Evolutionary conservation across 768 basidiomycete species (phyloP).

Genomic region (Vararia minispora): DNA sequence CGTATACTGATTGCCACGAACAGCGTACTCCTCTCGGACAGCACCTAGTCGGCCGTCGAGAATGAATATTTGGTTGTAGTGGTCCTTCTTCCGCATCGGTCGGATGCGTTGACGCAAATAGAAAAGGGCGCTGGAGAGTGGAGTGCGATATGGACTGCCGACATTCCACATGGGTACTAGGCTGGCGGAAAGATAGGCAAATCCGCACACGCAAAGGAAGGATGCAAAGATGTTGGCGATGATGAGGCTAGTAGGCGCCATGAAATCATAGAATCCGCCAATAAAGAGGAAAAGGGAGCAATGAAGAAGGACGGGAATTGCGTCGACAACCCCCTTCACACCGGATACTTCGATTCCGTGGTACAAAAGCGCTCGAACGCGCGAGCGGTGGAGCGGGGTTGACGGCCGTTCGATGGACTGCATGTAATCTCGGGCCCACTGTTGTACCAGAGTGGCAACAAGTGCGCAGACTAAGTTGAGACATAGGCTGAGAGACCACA

Average conservation of each 20-base stretch:
- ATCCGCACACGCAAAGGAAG: not conserved
- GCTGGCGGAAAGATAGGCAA: slow-evolving; percentile 5
- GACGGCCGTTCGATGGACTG: slow-evolving; percentile 8
- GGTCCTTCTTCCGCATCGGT: not conserved
- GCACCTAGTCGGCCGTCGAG: not conserved
- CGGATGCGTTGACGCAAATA: not conserved
- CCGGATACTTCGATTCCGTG: slow-evolving; percentile 5
- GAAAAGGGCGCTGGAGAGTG: slow-evolving; percentile 8
- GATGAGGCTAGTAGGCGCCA: slow-evolving; percentile 4
- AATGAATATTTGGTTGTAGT: not conserved
- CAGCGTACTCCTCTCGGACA: slow-evolving; percentile 2
- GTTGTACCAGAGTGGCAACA: slow-evolving; percentile 5
- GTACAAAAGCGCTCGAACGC: slow-evolving; percentile 9
- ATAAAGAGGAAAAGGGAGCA: slow-evolving; percentile 9
- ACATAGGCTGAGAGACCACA: slow-evolving; percentile 11
- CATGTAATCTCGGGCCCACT: slow-evolving; percentile 10
- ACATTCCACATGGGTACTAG: slow-evolving; percentile 6
- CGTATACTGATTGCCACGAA: not conserved
- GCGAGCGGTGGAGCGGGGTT: slow-evolving; percentile 7
- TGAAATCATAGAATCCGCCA: slow-evolving; percentile 9
- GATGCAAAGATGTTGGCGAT: slow-evolving; percentile 3
- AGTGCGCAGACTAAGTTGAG: slow-evolving; percentile 9
- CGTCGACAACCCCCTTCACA: slow-evolving; percentile 9
- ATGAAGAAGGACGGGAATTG: slow-evolving; percentile 10
- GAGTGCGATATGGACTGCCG: slow-evolving; percentile 11